Conservation (phyloP, 1,284 basidiomycete species). For the Cutaneotrichosporon dermatis region DNA sequence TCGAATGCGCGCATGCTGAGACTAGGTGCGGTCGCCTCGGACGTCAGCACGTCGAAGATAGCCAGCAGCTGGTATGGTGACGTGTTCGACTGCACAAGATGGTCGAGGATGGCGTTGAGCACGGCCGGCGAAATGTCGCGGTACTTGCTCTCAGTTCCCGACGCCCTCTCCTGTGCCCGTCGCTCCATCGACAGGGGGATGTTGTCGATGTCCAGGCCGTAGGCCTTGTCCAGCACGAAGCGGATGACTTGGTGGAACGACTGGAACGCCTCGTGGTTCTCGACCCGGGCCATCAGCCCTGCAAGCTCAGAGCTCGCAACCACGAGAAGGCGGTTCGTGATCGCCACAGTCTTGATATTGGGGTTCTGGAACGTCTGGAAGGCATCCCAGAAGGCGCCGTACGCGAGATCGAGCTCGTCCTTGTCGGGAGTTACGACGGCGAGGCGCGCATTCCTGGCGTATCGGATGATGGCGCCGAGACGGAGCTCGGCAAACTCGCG, state of each 20-base stretch:
- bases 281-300: background rate
- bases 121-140: conserved; percentile 5
- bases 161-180: background rate
- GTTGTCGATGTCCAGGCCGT: conserved; percentile 17
- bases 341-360: conserved; percentile 1
- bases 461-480: conserved; percentile 14
- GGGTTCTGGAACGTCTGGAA: conserved; percentile 10
- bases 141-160: background rate
- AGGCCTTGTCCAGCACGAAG: conserved; percentile 12
- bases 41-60: conserved; percentile 14
- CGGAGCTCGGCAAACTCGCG: conserved; percentile 5
- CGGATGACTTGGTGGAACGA: conserved; percentile 12
- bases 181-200: conserved; percentile 12
- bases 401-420: conserved; percentile 5
- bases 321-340: conserved; percentile 14
- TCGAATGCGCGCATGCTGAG: background rate
- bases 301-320: conserved; percentile 6
- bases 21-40: background rate
- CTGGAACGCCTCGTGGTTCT: background rate
- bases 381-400: conserved; percentile 16
- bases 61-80: conserved; percentile 11
- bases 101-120: conserved; percentile 10
- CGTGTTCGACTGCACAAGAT: background rate
- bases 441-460: conserved; percentile 6
- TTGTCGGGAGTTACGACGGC: background rate